Evolutionary conservation across 2,329 filamentous ascomycete species (phyloP), one percentile per base, ranked within the genome.

Genomic region (Parastagonospora avenae): DNA sequence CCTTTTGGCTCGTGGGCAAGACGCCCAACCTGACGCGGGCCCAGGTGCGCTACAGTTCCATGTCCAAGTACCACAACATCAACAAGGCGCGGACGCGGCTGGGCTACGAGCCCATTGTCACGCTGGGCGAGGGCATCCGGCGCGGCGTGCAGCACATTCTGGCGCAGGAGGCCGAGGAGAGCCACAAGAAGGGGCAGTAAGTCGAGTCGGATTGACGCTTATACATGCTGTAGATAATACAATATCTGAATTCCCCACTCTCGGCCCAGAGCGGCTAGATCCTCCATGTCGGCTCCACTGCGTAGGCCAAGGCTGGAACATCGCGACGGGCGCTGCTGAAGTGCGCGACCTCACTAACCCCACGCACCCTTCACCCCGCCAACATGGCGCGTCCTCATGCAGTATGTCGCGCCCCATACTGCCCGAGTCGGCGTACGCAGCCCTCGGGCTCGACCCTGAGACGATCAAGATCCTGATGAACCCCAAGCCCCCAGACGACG

Each of bases 11-110:
- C 8, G 40, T 77, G 29, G 77, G 77, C 7, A 70, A 68, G 59
- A 77, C 71, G 56, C 78, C 79, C 12, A 80, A 77, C 42, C 47
- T 81, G 59, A 79, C 76, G 9, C 60, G 74, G 51, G 72, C 75
- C 50, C 74, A 79, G 59, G 77, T 89, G 54, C 77, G 82, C 59
- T 90, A 87, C 71, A 85, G 84, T 67, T 86, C 83, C 70, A 89
- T 91, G 86, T 89, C 85, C 50, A 80, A 89, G 50, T 92, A 91
- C 75, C 91, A 89, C 74, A 85, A 86, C 75, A 91, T 91, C 68
- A 77, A 79, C 52, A 92, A 92, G 81, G 89, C 89, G 49, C 89
- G 85, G 79, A 78, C 72, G 62, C 79, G 88, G 60, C 76, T 92
- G 48, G 86, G 86, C 2, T 92, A 92, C 74, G 71, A 76, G 70